phyloP scores from a whole-genome alignment of 1,284 basidiomycete genomes.

The Coniferiporia weirii region DNA sequence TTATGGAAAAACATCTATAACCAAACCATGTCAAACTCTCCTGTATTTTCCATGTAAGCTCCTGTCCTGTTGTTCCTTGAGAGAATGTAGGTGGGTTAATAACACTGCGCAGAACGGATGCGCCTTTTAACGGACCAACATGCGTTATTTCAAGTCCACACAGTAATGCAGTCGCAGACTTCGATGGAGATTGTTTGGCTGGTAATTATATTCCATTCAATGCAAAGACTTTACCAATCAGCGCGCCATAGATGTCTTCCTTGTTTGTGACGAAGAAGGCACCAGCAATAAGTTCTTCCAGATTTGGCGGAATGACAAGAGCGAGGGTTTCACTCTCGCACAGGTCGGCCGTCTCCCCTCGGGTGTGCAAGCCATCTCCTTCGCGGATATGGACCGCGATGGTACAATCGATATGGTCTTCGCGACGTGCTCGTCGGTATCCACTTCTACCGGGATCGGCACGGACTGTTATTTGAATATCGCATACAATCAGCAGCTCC shows the following conservation, averaged over 20 bases:
- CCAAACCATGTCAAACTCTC: conserved; percentile 40
- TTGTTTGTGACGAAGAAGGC: conserved; percentile 71
- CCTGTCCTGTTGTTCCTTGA: neutral
- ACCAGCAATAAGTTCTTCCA: conserved; percentile 63
- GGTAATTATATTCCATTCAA: conserved; percentile 37
- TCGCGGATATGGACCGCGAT: conserved; percentile 94
- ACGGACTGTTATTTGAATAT: conserved; percentile 82
- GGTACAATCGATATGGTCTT: conserved; percentile 96
- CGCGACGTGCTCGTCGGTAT: conserved; percentile 73
- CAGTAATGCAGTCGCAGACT: conserved; percentile 91
- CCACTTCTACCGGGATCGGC: conserved; percentile 63
- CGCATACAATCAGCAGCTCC: conserved; percentile 89
- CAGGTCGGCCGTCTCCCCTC: conserved; percentile 67
- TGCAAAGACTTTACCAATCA: conserved; percentile 10
- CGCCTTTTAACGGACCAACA: conserved; percentile 54
- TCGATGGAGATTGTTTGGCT: conserved; percentile 94
- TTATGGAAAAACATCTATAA: conserved; percentile 81
- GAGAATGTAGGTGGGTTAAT: neutral
- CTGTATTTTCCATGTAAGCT: conserved; percentile 59
- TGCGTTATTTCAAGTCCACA: conserved; percentile 86
- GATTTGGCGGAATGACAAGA: conserved; percentile 87
- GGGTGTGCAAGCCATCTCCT: conserved; percentile 77
- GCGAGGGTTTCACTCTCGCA: conserved; percentile 67
- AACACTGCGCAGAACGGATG: conserved; percentile 40
- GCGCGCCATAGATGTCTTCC: conserved; percentile 67